These are phyloP conservation scores for Phytophthora hibernalis DNA, from an alignment of 352 stramenopile genomes.

Conservation along the genomic window DNA sequence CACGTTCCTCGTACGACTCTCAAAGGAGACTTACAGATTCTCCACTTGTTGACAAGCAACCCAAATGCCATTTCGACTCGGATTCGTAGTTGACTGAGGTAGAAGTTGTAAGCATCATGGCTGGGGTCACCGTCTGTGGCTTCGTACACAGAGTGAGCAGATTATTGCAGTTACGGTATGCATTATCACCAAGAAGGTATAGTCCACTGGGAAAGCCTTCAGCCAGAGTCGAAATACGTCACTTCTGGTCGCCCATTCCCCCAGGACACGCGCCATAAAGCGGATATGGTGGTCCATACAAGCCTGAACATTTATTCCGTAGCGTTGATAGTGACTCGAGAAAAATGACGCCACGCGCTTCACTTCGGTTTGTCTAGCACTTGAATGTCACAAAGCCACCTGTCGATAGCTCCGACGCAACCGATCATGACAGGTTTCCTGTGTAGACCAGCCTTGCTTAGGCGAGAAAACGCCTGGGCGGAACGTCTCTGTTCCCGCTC, in stretches of 20 bases:
- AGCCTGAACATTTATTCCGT: conserved; percentile 3
- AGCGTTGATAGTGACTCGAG: conserved; percentile 6
- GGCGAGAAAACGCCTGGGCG: background rate
- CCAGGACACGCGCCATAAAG: background rate
- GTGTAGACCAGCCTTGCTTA: background rate
- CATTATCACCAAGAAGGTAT: background rate
- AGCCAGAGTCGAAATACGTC: background rate
- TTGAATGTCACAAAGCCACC: conserved; percentile 10
- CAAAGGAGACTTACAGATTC: background rate
- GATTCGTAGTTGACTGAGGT: background rate
- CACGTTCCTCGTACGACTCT: background rate
- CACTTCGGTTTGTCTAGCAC: background rate
- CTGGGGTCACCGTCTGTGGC: background rate
- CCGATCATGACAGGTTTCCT: background rate
- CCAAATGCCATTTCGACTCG: background rate
- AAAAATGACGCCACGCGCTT: conserved; percentile 8
- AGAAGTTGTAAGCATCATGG: background rate
- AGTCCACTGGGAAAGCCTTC: background rate
- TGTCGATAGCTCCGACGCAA: conserved; percentile 10
- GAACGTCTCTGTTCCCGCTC: background rate
- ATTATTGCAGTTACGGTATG: background rate
- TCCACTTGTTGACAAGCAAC: background rate
- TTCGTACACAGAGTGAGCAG: background rate
- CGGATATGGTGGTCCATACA: background rate
- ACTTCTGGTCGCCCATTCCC: background rate